phyloP scores from a whole-genome alignment of 805 yeast genomes.

The Metschnikowia colocasiae region DNA sequence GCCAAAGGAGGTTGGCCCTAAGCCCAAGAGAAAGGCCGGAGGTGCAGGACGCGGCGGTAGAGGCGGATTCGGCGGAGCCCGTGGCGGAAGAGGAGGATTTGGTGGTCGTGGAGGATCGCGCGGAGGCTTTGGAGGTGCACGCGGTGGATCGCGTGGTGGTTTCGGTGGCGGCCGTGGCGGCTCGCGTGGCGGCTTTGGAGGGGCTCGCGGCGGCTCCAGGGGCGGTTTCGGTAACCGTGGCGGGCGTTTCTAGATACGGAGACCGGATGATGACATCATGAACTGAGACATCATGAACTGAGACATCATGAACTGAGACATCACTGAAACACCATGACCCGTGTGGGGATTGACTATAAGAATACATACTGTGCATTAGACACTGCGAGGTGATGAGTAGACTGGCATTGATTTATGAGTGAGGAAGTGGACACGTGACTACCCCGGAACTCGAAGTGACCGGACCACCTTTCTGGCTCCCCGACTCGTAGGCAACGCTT shows the following conservation, averaged over 20 bases:
- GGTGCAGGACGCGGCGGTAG: slow-evolving; percentile 43
- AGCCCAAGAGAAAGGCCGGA: slow-evolving; percentile 65
- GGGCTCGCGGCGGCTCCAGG: slow-evolving; percentile 13
- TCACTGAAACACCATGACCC: neutral
- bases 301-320: neutral
- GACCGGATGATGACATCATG: neutral
- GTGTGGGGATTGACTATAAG: neutral
- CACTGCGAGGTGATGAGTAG: neutral
- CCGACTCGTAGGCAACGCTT: neutral
- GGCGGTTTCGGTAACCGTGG: slow-evolving; percentile 13
- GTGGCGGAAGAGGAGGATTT: slow-evolving; percentile 33
- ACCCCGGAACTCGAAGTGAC: neutral
- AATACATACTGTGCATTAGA: neutral
- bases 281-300: no score
- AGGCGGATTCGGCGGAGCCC: slow-evolving; percentile 25
- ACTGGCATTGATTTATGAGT: neutral
- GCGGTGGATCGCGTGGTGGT: slow-evolving; percentile 36
- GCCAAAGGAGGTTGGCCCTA: slow-evolving; percentile 84
- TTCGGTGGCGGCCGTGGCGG: slow-evolving; percentile 21
- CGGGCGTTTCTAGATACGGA: slow-evolving; percentile 14
- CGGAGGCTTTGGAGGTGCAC: slow-evolving; percentile 32
- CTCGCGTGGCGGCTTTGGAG: slow-evolving; percentile 12
- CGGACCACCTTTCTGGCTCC: neutral
- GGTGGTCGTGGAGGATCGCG: slow-evolving; percentile 22
- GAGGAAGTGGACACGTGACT: neutral